phyloP scores from a whole-genome alignment of 2,329 filamentous ascomycete species.

The Aspergillus udagawae region DNA sequence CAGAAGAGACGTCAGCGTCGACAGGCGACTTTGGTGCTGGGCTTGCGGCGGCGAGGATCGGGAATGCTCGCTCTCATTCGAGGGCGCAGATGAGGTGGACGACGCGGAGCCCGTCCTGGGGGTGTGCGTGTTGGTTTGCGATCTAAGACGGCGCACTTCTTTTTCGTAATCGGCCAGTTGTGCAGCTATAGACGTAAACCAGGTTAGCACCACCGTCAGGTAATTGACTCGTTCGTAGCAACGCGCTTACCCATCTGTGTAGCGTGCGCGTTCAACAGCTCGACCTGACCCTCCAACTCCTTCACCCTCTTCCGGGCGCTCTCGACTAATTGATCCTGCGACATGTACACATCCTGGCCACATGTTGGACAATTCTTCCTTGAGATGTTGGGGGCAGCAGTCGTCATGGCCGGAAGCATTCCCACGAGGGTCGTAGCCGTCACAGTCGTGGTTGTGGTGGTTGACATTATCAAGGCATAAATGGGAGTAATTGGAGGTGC shows the following conservation, averaged over 20 bases:
- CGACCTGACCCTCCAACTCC: constrained; percentile 55
- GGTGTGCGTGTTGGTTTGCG: constrained; percentile 23
- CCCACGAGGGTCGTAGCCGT: constrained; percentile 31
- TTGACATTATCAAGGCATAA: constrained; percentile 19
- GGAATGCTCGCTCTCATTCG: constrained; percentile 26
- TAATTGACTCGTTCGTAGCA: neutral
- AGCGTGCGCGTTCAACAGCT: constrained; percentile 49
- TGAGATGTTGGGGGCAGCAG: constrained; percentile 16
- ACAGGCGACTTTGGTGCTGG: constrained; percentile 33
- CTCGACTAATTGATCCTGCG: constrained; percentile 19
- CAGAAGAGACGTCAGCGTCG: constrained; percentile 36
- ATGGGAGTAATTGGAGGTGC: too few relatives aligned
- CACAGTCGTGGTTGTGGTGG: constrained; percentile 20
- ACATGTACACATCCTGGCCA: constrained; percentile 28
- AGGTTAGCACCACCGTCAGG: neutral
- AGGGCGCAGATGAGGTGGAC: constrained; percentile 24
- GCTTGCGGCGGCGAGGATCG: constrained; percentile 21
- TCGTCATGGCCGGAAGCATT: constrained; percentile 25
- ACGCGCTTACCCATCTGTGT: constrained; percentile 47
- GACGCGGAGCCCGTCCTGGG: constrained; percentile 22
- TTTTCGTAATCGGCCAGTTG: constrained; percentile 62
- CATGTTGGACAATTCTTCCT: constrained; percentile 37
- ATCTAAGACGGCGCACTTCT: constrained; percentile 51
- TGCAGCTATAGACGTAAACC: constrained; percentile 39
- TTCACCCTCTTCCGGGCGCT: constrained; percentile 40